A percentile compares a stretch with the other conserved stretches of the same genome.
phyloP scores from a whole-genome alignment of 202 grass and related monocot species.

The Miscanthus sacchariflorus region DNA sequence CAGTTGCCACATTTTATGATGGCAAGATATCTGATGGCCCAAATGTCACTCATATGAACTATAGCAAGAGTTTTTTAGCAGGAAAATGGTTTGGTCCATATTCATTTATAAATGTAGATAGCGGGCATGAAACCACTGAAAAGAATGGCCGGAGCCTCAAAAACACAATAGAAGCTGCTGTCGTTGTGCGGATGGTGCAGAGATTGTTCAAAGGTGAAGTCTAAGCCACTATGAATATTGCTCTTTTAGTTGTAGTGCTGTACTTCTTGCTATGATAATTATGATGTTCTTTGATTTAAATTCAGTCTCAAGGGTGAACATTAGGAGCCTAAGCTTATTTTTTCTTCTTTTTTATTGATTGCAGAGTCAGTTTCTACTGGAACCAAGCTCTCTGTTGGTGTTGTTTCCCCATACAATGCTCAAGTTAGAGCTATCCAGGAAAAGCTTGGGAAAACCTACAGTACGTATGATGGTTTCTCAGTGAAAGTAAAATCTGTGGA shows the following conservation, averaged over 20 bases:
- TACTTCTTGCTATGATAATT: neutral
- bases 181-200: conserved; percentile 45
- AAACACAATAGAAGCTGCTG: conserved; percentile 60
- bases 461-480: conserved; percentile 19
- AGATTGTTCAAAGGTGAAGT: conserved; percentile 53
- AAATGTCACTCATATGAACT: conserved; percentile 43
- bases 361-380: conserved; percentile 42
- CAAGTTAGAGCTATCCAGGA: conserved; percentile 61
- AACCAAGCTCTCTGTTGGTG: conserved; percentile 53
- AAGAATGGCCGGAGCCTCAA: conserved; percentile 44
- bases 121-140: conserved; percentile 51
- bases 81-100: conserved; percentile 53
- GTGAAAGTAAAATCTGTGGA: conserved; percentile 41
- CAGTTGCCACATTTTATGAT: conserved; percentile 56
- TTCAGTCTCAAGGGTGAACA: neutral
- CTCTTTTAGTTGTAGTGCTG: neutral
- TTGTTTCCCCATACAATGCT: conserved; percentile 63
- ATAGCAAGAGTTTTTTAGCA: conserved; percentile 40
- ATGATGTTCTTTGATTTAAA: neutral
- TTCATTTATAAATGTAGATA: conserved; percentile 67
- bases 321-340: neutral
- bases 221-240: neutral
- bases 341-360: neutral
- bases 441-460: conserved; percentile 36
- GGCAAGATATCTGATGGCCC: conserved; percentile 52